Evolutionary conservation across 257 asterid species (phyloP), one percentile per base, ranked within the genome.

Genomic region (Solanum chilense): DNA sequence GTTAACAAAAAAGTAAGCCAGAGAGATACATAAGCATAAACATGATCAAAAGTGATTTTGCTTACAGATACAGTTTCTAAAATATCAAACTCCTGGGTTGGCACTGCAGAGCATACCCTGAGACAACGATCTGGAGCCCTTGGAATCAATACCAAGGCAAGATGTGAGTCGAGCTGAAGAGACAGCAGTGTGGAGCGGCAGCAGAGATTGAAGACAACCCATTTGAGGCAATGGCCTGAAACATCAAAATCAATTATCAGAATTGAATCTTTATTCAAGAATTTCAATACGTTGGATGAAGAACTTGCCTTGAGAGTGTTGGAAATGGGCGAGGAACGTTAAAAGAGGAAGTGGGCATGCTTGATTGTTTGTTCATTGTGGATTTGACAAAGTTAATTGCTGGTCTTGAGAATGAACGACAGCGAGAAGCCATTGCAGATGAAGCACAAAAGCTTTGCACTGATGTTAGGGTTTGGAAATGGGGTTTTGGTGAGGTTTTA

Each of bases 91-190:
- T 90, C 99, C 99, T 89, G 98, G 94, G 91, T 93, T 93, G 93
- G 99, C 96, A 95, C 96, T 91, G 98, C 96, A 94, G 87, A 96
- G 93, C 99, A 95, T 95, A 96, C 99, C 99, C 98, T 95, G 97
- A 95, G 99, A 95, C 96, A 95, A 90, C 60, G 99, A 96, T 88
- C 99, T 91, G 88, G 98, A 95, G 89, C 98, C 96, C 25, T 87
- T 92, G 78, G 95, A 86, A 89, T 95, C 98, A 45, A 92, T 81
- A 35, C 97, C 96, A 5, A 96, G 97, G 90, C 98, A 93, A 3
- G 95, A 95, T 35, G 98, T 95, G 60, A 96, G 98, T 89, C 99
- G 88, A 73, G 99, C 98, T 2, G 99, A 91, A 7, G 99, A 94
- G 70, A 96, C 87, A 0, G 98, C 99, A 8, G 95, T 77, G 81